Evolutionary conservation across 2,329 filamentous ascomycete species (phyloP), one percentile per base, ranked within the genome.

Genomic region (Alternaria sp.): DNA sequence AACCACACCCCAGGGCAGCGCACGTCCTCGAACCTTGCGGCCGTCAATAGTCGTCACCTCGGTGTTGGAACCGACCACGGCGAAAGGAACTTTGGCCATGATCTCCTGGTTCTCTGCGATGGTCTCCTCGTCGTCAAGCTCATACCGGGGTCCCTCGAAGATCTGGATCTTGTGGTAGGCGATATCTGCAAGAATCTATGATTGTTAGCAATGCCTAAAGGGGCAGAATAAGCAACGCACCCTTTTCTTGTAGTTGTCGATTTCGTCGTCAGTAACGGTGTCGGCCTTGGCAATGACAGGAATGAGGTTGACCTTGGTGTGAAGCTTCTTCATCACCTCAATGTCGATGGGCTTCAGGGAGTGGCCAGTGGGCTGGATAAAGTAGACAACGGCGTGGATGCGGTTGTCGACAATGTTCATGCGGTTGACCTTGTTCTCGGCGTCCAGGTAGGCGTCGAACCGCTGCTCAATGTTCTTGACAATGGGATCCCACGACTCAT

Each of bases 321-420:
- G 95, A 63, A 99, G 89, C 77, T 95, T 90, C 81, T 94, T 93
- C 95, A 99, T 99, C 67, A 99, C 95, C 84, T 99, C 95, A 67
- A 99, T 97, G 77, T 99, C 95, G 67, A 99, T 85, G 65, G 95
- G 95, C 89, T 99, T 99, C 76, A 99, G 85, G 33, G 95, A 96
- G 85, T 99, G 95, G 62, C 95, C 95, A 31, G 95, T 99, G 68
- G 95, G 95, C 83, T 99, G 94, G 74, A 99, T 97, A 85, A 99
- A 99, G 88, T 97, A 99, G 64, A 99, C 95, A 75, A 96, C 98
- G 56, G 95, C 95, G 75, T 99, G 95, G 65, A 99, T 96, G 73
- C 95, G 91, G 86, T 98, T 99, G 83, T 99, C 95, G 64, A 99
- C 90, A 80, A 98, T 98, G 86, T 99, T 99, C 89, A 97, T 97